Conservation (phyloP, 164 flowering plant species). For the Protea cynaroides region DNA sequence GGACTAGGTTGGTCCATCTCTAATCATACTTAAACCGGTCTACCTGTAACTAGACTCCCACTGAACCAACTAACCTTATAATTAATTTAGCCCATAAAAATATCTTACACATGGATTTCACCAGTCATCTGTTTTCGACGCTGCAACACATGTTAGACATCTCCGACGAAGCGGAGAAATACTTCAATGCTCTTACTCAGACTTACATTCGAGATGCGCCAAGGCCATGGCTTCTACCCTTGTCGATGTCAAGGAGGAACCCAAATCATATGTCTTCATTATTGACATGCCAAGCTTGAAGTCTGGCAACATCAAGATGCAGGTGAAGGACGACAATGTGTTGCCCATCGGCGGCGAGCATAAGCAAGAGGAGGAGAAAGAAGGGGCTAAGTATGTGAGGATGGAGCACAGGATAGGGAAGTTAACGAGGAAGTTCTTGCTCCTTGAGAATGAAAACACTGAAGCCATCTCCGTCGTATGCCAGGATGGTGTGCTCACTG, state of each 20-base stretch:
- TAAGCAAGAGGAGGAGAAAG: conserved; percentile 23
- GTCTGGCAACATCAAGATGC: conserved; percentile 24
- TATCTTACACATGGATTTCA: no score
- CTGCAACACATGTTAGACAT: no score
- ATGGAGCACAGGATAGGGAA: conserved; percentile 36
- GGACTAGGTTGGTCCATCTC: no score
- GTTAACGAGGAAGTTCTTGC: conserved; percentile 35
- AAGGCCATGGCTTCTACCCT: conserved; percentile 32
- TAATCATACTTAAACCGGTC: no score
- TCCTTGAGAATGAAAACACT: conserved; percentile 34
- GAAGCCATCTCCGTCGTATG: conserved; percentile 26
- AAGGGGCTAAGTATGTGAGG: conserved; percentile 30
- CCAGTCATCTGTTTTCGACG: no score
- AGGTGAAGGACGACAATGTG: conserved; percentile 24
- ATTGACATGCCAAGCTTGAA: conserved; percentile 38
- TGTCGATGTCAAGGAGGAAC: conserved; percentile 32
- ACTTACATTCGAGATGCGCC: conserved; percentile 21
- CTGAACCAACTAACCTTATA: no score
- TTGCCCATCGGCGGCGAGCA: conserved; percentile 25
- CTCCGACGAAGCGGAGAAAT: conserved; percentile 1
- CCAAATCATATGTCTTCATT: conserved; percentile 17
- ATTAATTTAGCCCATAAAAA: no score
- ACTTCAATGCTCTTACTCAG: conserved; percentile 4
- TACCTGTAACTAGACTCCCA: no score
- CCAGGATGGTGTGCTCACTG: no score